Evolutionary conservation across 1,284 basidiomycete species (phyloP).

Genomic region (Malassezia equina): DNA sequence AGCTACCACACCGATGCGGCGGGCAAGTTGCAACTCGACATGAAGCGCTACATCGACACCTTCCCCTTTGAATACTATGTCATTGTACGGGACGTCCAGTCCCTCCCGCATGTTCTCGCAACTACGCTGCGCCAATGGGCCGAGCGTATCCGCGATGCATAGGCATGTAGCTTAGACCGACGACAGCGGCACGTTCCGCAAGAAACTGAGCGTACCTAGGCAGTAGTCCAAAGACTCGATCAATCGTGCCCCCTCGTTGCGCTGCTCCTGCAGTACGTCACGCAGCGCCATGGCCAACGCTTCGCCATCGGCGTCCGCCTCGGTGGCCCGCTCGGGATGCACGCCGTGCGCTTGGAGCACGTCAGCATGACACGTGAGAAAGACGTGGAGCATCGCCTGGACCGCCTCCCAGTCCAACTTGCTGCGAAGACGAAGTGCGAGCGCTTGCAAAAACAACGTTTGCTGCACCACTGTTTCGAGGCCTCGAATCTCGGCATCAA

Average conservation of each 20-base stretch:
- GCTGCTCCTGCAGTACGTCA: constrained; percentile 26
- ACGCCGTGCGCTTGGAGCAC: constrained; percentile 55
- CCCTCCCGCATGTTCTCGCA: constrained; percentile 81
- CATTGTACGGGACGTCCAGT: constrained; percentile 78
- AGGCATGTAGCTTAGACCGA: constrained; percentile 11
- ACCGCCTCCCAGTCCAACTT: constrained; percentile 90
- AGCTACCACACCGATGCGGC: constrained; percentile 62
- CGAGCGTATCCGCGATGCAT: constrained; percentile 42
- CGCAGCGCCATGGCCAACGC: constrained; percentile 49
- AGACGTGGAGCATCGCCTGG: constrained; percentile 74
- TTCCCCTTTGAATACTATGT: constrained; percentile 99
- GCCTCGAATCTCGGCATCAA: constrained; percentile 81
- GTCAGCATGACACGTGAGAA: constrained; percentile 78
- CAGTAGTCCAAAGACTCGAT: constrained; percentile 40
- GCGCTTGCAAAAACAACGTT: constrained; percentile 62
- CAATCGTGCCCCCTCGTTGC: constrained; percentile 26
- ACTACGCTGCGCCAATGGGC: constrained; percentile 76
- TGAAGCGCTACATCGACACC: constrained; percentile 76
- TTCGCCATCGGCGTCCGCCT: constrained; percentile 53
- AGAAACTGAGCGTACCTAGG: constrained; percentile 36
- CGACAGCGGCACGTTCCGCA: constrained; percentile 38
- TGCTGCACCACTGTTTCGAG: constrained; percentile 59
- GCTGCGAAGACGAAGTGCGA: constrained; percentile 63
- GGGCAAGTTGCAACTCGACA: constrained; percentile 74
- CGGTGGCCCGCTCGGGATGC: background rate